phyloP scores from a whole-genome alignment of 2,329 filamentous ascomycete genomes.

The Aspergillus persii region DNA sequence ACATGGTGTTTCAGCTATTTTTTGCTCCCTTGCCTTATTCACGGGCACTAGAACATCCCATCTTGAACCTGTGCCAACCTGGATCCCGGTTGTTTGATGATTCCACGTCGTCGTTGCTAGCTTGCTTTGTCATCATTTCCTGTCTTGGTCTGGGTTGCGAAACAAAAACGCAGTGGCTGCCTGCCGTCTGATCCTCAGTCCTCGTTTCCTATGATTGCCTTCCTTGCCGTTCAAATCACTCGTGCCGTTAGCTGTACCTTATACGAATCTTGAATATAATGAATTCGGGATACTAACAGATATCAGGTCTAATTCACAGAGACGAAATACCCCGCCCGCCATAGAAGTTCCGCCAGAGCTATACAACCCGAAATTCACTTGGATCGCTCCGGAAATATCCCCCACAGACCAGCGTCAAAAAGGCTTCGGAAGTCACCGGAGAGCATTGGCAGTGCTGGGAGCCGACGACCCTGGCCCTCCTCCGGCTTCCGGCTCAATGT shows the following conservation, averaged over 20 bases:
- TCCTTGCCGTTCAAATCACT: background rate
- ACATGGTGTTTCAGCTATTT: background rate
- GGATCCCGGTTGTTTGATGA: background rate
- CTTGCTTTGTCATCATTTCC: background rate
- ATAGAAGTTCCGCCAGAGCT: slow-evolving; percentile 25
- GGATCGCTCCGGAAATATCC: slow-evolving; percentile 37
- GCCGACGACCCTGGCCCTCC: slow-evolving; percentile 26
- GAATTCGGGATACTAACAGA: slow-evolving; percentile 10
- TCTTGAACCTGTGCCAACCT: background rate
- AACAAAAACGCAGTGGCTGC: background rate
- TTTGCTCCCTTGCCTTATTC: background rate
- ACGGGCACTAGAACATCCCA: background rate
- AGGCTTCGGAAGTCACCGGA: slow-evolving; percentile 34
- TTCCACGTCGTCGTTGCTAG: background rate
- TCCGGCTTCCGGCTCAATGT: slow-evolving; percentile 19
- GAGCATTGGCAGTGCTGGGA: slow-evolving; percentile 32
- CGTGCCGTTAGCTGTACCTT: too few species aligned
- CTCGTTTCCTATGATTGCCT: background rate
- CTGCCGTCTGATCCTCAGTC: background rate
- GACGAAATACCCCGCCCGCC: slow-evolving; percentile 17
- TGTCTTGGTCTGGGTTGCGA: background rate
- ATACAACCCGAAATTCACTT: slow-evolving; percentile 33
- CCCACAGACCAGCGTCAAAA: slow-evolving; percentile 37
- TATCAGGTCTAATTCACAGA: slow-evolving; percentile 23
- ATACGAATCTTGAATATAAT: background rate